phyloP scores from a whole-genome alignment of 2,329 filamentous ascomycete genomes.

The Neofusicoccum kwambonambiense region DNA sequence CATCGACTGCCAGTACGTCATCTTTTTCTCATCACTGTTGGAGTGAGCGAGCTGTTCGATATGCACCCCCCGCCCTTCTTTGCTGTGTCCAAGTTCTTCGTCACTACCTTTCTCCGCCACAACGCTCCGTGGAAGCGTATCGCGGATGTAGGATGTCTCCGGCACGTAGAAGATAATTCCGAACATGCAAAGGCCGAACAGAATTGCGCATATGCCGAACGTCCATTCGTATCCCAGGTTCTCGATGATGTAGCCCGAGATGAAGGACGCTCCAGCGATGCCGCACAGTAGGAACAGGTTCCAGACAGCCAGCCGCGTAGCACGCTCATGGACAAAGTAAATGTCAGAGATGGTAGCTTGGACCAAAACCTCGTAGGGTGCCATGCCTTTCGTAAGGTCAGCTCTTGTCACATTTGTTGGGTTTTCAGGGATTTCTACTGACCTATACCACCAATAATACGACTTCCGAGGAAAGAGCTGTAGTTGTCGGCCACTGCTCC shows the following conservation, averaged over 20 bases:
- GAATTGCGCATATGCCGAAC: constrained; percentile 41
- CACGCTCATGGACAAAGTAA: constrained; percentile 47
- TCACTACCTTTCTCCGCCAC: constrained; percentile 22
- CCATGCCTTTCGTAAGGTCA: constrained; percentile 37
- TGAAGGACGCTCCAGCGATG: constrained; percentile 38
- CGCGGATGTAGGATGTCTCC: constrained; percentile 29
- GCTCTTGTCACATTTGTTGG: not conserved
- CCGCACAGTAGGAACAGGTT: constrained; percentile 42
- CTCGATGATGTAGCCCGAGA: constrained; percentile 42
- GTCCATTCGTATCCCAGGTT: constrained; percentile 43
- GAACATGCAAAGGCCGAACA: constrained; percentile 33
- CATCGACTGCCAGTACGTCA: constrained; percentile 29
- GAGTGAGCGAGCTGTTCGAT: not conserved
- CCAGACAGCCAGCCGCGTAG: constrained; percentile 40
- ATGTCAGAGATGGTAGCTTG: constrained; percentile 51
- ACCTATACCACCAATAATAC: constrained; percentile 47
- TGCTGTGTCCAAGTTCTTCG: constrained; percentile 22
- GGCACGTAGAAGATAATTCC: constrained; percentile 32
- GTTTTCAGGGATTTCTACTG: not conserved
- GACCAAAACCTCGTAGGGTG: constrained; percentile 53
- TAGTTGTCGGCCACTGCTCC: constrained; percentile 46
- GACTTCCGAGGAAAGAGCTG: constrained; percentile 46
- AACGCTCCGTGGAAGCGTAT: not conserved
- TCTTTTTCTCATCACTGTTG: constrained; percentile 20
- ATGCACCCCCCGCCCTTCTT: constrained; percentile 1